A percentile compares a stretch with the other conserved stretches of the same genome.
phyloP scores from a whole-genome alignment of 2,329 filamentous ascomycete species.

The Alternaria rosae region DNA sequence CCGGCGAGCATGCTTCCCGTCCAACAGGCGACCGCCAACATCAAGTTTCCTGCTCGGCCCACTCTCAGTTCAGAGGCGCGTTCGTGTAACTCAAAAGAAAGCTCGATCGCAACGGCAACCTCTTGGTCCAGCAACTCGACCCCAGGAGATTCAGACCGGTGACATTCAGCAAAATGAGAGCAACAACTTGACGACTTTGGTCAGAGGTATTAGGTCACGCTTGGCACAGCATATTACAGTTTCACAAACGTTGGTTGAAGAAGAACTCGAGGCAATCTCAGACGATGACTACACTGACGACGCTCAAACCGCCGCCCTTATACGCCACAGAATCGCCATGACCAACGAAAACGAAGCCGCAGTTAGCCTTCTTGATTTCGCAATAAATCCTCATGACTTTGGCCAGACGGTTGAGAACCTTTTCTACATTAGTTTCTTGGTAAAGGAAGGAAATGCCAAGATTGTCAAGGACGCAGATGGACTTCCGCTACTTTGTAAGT shows the following conservation, averaged over 20 bases:
- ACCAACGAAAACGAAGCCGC: constrained; percentile 64
- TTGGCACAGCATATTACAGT: constrained; percentile 56
- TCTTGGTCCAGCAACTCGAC: constrained; percentile 72
- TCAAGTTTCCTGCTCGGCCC: constrained; percentile 88
- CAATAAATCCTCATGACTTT: constrained; percentile 88
- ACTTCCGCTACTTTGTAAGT: constrained; percentile 82
- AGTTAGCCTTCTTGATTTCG: constrained; percentile 83
- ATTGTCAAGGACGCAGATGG: constrained; percentile 76
- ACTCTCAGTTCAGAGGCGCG: constrained; percentile 85
- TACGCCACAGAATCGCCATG: constrained; percentile 67
- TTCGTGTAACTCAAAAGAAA: constrained; percentile 71
- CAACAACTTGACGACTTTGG: constrained; percentile 80
- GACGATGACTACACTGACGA: constrained; percentile 44
- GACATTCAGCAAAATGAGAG: constrained; percentile 80
- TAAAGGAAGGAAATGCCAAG: constrained; percentile 81
- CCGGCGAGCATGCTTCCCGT: constrained; percentile 75
- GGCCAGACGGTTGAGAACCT: constrained; percentile 96
- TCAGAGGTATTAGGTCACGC: constrained; percentile 73
- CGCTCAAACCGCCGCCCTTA: constrained; percentile 63
- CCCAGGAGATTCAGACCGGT: constrained; percentile 76
- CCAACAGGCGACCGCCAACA: constrained; percentile 76
- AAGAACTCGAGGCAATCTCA: constrained; percentile 39
- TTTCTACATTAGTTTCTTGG: constrained; percentile 94
- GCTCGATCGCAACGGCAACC: constrained; percentile 74
- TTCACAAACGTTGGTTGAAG: constrained; percentile 52